These are phyloP conservation scores for Globisporangium irregulare DNA, from an alignment of 352 stramenopile genomes.

Conservation along the genomic window DNA sequence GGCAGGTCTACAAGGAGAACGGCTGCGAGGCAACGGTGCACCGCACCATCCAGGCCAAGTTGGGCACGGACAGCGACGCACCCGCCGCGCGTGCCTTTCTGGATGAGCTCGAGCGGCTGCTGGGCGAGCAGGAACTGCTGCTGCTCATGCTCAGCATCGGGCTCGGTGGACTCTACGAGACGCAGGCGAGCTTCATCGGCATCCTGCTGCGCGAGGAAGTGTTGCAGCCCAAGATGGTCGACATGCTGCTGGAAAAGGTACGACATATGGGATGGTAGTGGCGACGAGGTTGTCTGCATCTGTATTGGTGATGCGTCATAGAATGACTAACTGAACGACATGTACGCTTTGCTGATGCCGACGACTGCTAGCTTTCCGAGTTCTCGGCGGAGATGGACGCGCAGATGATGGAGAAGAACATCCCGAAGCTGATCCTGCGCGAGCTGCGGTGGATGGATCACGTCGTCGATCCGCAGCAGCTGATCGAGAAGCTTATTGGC, in stretches of 20 bases:
- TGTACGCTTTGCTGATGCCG: neutral
- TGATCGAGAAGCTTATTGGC: slow-evolving; percentile 49
- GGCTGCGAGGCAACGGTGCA: slow-evolving; percentile 36
- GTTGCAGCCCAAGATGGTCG: slow-evolving; percentile 40
- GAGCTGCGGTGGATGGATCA: slow-evolving; percentile 63
- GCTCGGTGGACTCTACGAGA: slow-evolving; percentile 36
- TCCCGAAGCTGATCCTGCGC: slow-evolving; percentile 62
- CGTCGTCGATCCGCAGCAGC: slow-evolving; percentile 39
- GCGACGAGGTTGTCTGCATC: too few species aligned
- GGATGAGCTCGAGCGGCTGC: slow-evolving; percentile 33
- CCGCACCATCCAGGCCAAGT: slow-evolving; percentile 26
- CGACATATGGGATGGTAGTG: neutral
- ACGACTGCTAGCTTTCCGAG: slow-evolving; percentile 32
- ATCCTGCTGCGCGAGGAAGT: slow-evolving; percentile 51
- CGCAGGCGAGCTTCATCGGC: slow-evolving; percentile 50
- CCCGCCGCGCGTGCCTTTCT: slow-evolving; percentile 27
- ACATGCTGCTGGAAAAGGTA: slow-evolving; percentile 53
- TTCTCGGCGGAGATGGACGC: slow-evolving; percentile 35
- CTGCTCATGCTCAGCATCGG: slow-evolving; percentile 50
- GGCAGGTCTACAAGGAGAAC: slow-evolving; percentile 46
- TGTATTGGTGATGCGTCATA: too few species aligned
- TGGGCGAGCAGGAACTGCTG: slow-evolving; percentile 36
- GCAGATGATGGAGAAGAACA: slow-evolving; percentile 40
- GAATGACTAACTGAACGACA: neutral
- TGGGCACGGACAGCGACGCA: slow-evolving; percentile 23